Evolutionary conservation across 108 stramenopile species (phyloP).

Genomic region (Fistulifera pelliculosa): DNA sequence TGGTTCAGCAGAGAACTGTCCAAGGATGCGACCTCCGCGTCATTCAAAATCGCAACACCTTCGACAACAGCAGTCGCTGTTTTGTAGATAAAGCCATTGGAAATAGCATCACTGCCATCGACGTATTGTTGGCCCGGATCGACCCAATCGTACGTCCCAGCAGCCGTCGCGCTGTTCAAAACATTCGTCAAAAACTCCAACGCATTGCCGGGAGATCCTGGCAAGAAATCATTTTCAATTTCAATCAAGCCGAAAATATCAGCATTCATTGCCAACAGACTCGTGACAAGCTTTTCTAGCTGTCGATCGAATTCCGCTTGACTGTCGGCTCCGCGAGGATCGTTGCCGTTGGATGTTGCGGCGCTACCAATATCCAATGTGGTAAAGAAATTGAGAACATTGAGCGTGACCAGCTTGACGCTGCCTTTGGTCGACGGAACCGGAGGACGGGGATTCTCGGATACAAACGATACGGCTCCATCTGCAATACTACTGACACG

Average conservation of each 20-base stretch:
- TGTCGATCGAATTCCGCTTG: slow-evolving; percentile 29
- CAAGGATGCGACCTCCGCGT: no score
- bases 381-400: slow-evolving; percentile 32
- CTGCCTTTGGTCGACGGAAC: slow-evolving; percentile 4
- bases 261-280: slow-evolving; percentile 14
- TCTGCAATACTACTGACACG: slow-evolving; percentile 13
- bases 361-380: slow-evolving; percentile 14
- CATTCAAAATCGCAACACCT: slow-evolving; percentile 8
- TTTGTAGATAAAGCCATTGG: slow-evolving; percentile 22
- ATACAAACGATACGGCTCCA: slow-evolving; percentile 9
- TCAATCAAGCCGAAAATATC: slow-evolving; percentile 30
- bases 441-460: slow-evolving; percentile 14
- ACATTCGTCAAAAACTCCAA: slow-evolving; percentile 17
- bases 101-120: slow-evolving; percentile 23
- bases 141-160: slow-evolving; percentile 14
- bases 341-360: not conserved
- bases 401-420: slow-evolving; percentile 14
- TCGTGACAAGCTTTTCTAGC: slow-evolving; percentile 20
- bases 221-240: slow-evolving; percentile 17
- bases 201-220: slow-evolving; percentile 4
- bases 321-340: slow-evolving; percentile 29
- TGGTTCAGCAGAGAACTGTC: not conserved
- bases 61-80: slow-evolving; percentile 6
- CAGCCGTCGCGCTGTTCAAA: slow-evolving; percentile 8
- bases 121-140: slow-evolving; percentile 13